Conservation (phyloP, 495 filamentous ascomycete genomes). For the Penicillium coprophilum region DNA sequence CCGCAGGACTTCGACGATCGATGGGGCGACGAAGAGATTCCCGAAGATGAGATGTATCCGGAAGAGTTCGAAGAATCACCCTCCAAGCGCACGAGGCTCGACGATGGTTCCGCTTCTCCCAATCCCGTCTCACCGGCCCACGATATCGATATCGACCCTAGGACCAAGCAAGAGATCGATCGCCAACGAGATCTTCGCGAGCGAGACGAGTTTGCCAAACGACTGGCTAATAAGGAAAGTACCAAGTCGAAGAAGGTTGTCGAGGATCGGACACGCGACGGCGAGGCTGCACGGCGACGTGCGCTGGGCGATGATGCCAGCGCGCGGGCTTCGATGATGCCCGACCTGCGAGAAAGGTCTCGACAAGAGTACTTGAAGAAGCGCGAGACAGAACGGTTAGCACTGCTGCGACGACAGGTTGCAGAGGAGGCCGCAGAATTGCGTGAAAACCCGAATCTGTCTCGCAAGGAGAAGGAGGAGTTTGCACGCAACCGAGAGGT, state of each 20-base stretch:
- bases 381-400: constrained; percentile 80
- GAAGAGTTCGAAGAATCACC: constrained; percentile 54
- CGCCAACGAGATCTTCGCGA: constrained; percentile 66
- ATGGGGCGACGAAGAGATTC: constrained; percentile 75
- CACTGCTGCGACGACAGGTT: constrained; percentile 86
- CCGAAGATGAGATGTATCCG: constrained; percentile 40
- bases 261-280: constrained; percentile 62
- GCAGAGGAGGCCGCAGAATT: constrained; percentile 84
- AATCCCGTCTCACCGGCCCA: constrained; percentile 45
- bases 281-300: constrained; percentile 57
- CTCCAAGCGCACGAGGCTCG: constrained; percentile 57
- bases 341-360: constrained; percentile 75
- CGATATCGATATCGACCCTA: constrained; percentile 54
- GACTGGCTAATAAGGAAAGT: constrained; percentile 67
- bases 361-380: constrained; percentile 94
- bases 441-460: constrained; percentile 71
- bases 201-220: constrained; percentile 70
- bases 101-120: constrained; percentile 52
- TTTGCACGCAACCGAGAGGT: constrained; percentile 89
- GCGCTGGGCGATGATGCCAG: constrained; percentile 64
- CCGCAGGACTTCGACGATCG: constrained; percentile 66
- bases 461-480: constrained; percentile 78
- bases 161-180: constrained; percentile 54
- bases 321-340: constrained; percentile 62
- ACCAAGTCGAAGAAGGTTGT: constrained; percentile 72